Base-by-base conservation (phyloP, 208 protist genomes). In the Herpetomonas samuelpessoai region DNA sequence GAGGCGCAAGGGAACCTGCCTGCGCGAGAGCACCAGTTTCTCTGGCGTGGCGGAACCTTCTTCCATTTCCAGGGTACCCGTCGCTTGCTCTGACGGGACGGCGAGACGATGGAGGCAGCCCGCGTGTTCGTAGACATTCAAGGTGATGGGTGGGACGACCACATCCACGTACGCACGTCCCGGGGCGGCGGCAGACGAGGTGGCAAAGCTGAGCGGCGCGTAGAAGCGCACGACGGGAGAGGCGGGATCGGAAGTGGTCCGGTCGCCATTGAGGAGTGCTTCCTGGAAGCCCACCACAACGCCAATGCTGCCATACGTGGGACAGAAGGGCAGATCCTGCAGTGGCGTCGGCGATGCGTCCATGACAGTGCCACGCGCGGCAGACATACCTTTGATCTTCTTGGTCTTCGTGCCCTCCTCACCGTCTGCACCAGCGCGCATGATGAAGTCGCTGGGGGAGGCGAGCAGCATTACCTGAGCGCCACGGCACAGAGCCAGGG, bases 1-100 rank as follows among this genome's bases (percentile, higher is more conserved):
- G 7, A 98, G 74, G 45, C 77, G 79, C 22, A 99, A 74, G 44
- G 97, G 97, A 25, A 98, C 68, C 71, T 94, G 88, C 28, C 41
- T 68, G 41, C 59, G 86, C 26, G 60, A 72, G 50, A 75, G 47
- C 26, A 29, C 79, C 62, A 67, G 74, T 61, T 59, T 53, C 3
- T 62, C 67, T 39, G 73, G 62, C 3, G 48, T 53, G 26, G 49
- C 62, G 46, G 70, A 54, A 54, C 68, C 52, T 61, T 82, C 75
- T 6, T 41, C 35, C 35, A 18, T 14, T 6, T 41, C 35, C 9
- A 6, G 9, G 14, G 9, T 41, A 14, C 14, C 14, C 9, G 9
- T 14, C 9, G 9, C 14, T n/a, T n/a, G n/a, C n/a, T n/a, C n/a
- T n/a, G n/a, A n/a, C n/a, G n/a, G n/a, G n/a, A n/a, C n/a, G 35